Evolutionary conservation across 2,329 filamentous ascomycete species (phyloP), one percentile per base, ranked within the genome.

Genomic region (Calonectria multiphialidica): DNA sequence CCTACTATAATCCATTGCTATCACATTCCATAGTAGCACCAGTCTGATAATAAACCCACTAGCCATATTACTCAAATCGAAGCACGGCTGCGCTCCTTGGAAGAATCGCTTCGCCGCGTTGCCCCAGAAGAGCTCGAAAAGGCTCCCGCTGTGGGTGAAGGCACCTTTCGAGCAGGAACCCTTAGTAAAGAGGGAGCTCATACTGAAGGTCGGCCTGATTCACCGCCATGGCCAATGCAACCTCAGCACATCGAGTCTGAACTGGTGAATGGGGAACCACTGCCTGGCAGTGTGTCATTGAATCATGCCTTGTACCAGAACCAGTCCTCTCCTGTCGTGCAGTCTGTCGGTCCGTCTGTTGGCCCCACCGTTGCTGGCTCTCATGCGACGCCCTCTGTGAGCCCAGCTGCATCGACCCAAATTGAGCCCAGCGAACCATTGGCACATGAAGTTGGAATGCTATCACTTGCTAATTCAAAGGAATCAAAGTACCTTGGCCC

Each of bases 401-500:
- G 72, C 16, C 68, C 72, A 5, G 61, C 68, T 1, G 35, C 59
- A 3, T 72, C 72, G 16, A 74, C 61, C n/a, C 62, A 72, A 25
- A 74, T 72, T 15, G 64, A 57, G 18, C 72, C 72, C 2, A 64
- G 57, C 28, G 69, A 72, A 23, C 69, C 72, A 21, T 55, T 73
- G 18, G 73, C 73, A 15, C 71, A 75, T 42, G 68, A 73, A 12
- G 73, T 73, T 35, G 71, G 73, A 6, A 62, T 75, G 13, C 37
- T 75, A 6, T 75, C 73, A 13, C 73, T 75, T 6, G 67, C 68
- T 6, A 75, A 73, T 55, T 73, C 68, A 16, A 75, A 69, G 16
- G 71, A 67, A 16, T 75, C 73, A 28, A 75, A 75, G 47, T 72
- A 73, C 16, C 67, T 75, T 5, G 73, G 73, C 3, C 73, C 71